These are phyloP conservation scores for Eutrema salsugineum DNA, from an alignment of 441 rosid genomes.

Conservation along the genomic window DNA sequence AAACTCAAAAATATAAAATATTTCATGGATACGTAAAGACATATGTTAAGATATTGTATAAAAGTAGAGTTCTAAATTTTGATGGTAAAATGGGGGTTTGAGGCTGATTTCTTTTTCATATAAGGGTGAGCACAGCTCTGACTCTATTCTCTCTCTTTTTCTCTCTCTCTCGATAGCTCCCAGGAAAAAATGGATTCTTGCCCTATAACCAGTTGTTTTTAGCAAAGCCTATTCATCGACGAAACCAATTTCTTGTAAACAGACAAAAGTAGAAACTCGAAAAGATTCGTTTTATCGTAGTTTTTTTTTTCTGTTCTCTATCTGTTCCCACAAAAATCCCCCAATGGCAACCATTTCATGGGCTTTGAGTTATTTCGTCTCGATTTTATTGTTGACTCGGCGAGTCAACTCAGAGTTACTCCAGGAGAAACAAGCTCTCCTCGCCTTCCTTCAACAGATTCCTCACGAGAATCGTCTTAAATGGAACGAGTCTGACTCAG, in stretches of 20 bases:
- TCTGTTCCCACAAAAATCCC: background rate
- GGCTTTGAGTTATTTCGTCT: constrained; percentile 13
- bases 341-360: constrained; percentile 31
- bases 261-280: background rate
- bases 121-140: no score
- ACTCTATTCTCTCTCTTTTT: background rate
- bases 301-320: background rate
- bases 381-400: constrained; percentile 31
- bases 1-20: no score
- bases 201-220: constrained; percentile 33
- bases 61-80: no score
- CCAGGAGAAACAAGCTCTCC: constrained; percentile 77
- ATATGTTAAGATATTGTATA: no score
- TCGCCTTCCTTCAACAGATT: constrained; percentile 48
- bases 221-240: constrained; percentile 8
- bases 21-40: no score
- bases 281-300: background rate
- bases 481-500: constrained; percentile 66
- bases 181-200: constrained; percentile 36
- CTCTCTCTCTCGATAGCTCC: constrained; percentile 13
- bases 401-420: constrained; percentile 60
- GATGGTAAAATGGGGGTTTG: no score
- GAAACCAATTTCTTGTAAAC: background rate
- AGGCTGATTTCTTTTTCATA: no score
- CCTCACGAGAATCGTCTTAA: constrained; percentile 70